phyloP scores from a whole-genome alignment of 176 grass and related monocot species.

The maize (Zea mays) region DNA sequence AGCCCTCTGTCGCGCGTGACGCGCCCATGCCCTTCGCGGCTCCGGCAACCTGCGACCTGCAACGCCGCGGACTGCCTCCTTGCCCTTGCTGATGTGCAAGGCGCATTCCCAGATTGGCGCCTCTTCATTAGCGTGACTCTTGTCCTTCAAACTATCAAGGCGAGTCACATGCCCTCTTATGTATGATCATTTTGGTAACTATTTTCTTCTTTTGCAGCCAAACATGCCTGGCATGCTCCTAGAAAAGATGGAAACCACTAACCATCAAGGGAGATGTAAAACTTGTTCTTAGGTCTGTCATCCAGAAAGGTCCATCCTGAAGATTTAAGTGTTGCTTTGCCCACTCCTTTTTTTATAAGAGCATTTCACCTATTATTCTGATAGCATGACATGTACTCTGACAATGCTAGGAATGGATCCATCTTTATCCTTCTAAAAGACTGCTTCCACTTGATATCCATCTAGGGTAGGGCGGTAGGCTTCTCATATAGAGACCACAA shows the following conservation, averaged over 20 bases:
- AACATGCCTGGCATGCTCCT: constrained; percentile 56
- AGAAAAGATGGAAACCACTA: constrained; percentile 52
- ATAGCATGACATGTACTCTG: constrained; percentile 53
- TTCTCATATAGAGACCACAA: constrained; percentile 47
- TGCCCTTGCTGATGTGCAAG: no score
- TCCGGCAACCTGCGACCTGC: no score
- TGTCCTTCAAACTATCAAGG: no score
- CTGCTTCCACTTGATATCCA: constrained; percentile 16
- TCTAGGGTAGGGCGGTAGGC: background rate
- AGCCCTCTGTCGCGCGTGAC: no score
- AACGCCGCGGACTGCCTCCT: no score
- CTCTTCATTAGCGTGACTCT: no score
- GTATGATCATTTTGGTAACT: background rate
- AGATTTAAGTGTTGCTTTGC: constrained; percentile 52
- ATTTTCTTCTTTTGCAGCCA: constrained; percentile 29
- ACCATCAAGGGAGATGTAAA: constrained; percentile 57
- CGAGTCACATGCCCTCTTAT: no score
- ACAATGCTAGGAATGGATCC: constrained; percentile 38
- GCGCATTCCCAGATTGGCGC: no score
- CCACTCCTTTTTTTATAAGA: constrained; percentile 39
- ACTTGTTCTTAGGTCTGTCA: constrained; percentile 37
- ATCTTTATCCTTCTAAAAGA: constrained; percentile 27
- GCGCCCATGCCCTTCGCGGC: no score
- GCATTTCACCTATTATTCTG: constrained; percentile 25
- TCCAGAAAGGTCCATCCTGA: constrained; percentile 54